Conservation (phyloP, 208 protist genomes). For the Trypanosomatidae sp. region DNA sequence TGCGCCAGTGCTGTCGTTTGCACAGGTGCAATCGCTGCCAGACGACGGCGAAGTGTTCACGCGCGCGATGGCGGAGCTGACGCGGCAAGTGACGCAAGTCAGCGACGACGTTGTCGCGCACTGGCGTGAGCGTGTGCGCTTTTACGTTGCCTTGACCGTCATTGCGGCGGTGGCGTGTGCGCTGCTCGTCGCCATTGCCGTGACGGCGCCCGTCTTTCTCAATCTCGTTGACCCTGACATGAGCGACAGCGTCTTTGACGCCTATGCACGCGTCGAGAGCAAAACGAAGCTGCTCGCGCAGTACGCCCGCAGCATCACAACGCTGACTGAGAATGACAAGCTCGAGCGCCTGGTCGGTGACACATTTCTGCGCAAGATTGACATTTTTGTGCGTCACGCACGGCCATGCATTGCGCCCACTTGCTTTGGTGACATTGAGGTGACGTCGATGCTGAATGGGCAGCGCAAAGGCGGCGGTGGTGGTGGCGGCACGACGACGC, state of each 20-base stretch:
- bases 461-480: too few relatives aligned
- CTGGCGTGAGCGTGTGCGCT: not conserved
- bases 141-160: not conserved
- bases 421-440: conserved; percentile 10
- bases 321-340: not conserved
- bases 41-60: not conserved
- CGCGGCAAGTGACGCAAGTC: not conserved
- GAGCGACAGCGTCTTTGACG: not conserved
- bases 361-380: conserved; percentile 1
- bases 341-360: not conserved
- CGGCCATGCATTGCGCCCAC: conserved; percentile 3
- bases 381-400: not conserved
- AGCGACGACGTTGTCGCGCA: not conserved
- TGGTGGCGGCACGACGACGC: too few relatives aligned
- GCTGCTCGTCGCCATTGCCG: not conserved
- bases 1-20: not conserved
- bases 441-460: too few relatives aligned
- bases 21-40: not conserved
- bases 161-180: not conserved
- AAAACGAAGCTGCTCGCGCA: conserved; percentile 1
- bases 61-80: not conserved
- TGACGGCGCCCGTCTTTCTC: not conserved
- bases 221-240: not conserved
- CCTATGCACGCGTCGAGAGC: not conserved
- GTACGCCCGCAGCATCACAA: not conserved